Conservation (phyloP, 129 eudicot genomes). For the Flaveria bidentis region DNA sequence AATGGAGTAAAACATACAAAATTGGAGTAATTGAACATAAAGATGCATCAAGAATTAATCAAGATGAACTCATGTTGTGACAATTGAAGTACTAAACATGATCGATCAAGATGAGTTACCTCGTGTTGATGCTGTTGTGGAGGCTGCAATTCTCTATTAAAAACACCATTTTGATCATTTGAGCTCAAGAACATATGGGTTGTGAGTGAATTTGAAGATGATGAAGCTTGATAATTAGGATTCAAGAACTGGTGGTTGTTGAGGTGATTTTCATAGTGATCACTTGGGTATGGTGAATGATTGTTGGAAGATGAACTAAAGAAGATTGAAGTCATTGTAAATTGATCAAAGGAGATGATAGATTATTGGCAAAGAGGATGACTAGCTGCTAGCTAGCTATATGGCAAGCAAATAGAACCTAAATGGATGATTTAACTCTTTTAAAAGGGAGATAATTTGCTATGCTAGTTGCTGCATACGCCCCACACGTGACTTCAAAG, state of each 20-base stretch:
- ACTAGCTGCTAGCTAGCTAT: constrained; percentile 13
- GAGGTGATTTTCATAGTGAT: constrained; percentile 38
- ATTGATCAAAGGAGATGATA: constrained; percentile 4
- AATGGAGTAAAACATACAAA: neutral
- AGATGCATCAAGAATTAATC: constrained; percentile 4
- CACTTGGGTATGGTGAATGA: constrained; percentile 44
- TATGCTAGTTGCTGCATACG: constrained; percentile 36
- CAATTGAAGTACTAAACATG: neutral
- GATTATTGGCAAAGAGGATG: constrained; percentile 8
- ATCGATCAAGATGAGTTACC: constrained; percentile 35
- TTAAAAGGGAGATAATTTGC: constrained; percentile 19
- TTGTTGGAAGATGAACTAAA: constrained; percentile 36
- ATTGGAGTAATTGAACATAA: neutral
- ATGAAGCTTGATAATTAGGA: constrained; percentile 43
- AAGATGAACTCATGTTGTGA: constrained; percentile 1
- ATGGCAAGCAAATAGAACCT: constrained; percentile 37
- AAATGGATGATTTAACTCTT: constrained; percentile 27
- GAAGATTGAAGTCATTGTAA: constrained; percentile 48
- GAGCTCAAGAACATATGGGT: constrained; percentile 48
- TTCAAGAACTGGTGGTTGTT: constrained; percentile 36
- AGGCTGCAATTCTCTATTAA: constrained; percentile 21
- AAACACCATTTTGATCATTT: constrained; percentile 39
- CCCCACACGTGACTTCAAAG: constrained; percentile 34
- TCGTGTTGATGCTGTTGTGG: constrained; percentile 35
- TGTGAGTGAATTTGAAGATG: constrained; percentile 45